Conservation (phyloP, 2,329 filamentous ascomycete genomes). For the Ampelomyces quisqualis region DNA sequence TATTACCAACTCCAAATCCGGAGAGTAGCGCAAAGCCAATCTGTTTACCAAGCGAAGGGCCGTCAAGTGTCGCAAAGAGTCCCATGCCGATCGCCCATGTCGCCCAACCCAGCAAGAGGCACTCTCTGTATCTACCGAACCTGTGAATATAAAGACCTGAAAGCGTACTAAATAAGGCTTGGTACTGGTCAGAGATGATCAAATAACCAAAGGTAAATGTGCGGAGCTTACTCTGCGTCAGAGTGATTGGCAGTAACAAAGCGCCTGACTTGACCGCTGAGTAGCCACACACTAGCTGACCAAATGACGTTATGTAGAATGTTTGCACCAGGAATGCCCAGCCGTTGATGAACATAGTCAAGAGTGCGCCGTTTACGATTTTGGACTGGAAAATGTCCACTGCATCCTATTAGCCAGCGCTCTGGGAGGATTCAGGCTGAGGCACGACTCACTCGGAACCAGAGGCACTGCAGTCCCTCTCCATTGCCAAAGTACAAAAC, state of each 20-base stretch:
- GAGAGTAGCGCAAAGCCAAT: slow-evolving; percentile 22
- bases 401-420: not conserved
- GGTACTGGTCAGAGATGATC: not conserved
- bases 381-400: slow-evolving; percentile 20
- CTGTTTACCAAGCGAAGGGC: slow-evolving; percentile 16
- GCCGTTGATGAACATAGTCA: slow-evolving; percentile 59
- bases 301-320: slow-evolving; percentile 64
- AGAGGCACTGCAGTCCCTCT: slow-evolving; percentile 59
- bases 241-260: slow-evolving; percentile 50
- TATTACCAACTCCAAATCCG: slow-evolving; percentile 50
- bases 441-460: slow-evolving; percentile 54
- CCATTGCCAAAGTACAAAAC: slow-evolving; percentile 60
- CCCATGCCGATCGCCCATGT: slow-evolving; percentile 23
- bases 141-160: slow-evolving; percentile 22
- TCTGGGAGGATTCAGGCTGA: too few species aligned
- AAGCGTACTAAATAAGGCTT: slow-evolving; percentile 24
- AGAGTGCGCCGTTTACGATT: slow-evolving; percentile 19
- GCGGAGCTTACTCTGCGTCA: slow-evolving; percentile 41
- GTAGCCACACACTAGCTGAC: slow-evolving; percentile 58
- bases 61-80: slow-evolving; percentile 18
- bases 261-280: slow-evolving; percentile 53
- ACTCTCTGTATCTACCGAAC: slow-evolving; percentile 22
- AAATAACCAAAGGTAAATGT: too few species aligned
- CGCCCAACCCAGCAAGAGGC: slow-evolving; percentile 22
- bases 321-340: slow-evolving; percentile 60